Evolutionary conservation across 1,284 basidiomycete genomes (phyloP), one percentile per base, ranked within the genome.

Genomic region (Volvariella surrecta): DNA sequence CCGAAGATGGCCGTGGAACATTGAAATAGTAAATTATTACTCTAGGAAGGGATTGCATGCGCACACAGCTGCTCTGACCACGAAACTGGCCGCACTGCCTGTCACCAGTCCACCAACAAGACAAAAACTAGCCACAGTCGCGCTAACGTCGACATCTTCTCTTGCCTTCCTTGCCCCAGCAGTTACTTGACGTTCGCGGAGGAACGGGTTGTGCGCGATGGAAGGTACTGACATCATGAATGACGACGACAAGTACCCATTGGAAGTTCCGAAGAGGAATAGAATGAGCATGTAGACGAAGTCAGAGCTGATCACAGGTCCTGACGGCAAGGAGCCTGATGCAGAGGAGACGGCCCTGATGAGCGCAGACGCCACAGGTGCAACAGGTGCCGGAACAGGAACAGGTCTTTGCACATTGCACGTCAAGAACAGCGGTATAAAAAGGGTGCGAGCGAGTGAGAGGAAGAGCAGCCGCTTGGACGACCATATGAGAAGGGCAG

Each of bases 121-220:
- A 49, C 75, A 88, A 61, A 91, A 92, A 48, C 75, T 81, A 1
- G 79, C 79, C 7, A 94, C 70, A 0, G 84, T 86, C 3, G 88
- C 89, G 2, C 89, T 89, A 16, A 87, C 71, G 52, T 92, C 89
- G 22, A 90, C 81, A 54, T 93, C 86, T 43, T 86, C 78, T 54
- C 60, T 71, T 8, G 34, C 34, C n/a, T 35, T 35, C 34, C 15
- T 35, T 15, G 34, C 34, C 8, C 34, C 34, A 35, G 34, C 34
- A 16, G 34, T 35, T 6, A 15, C 18, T n/a, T 35, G 34, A 51
- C 72, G 64, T 3, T 79, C 76, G 50, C 71, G 70, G 38, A 89
- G 58, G 41, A 71, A 65, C 10, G 76, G 75, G 54, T 89, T 89
- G 56, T 86, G 82, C 50, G 81, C 72, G 2, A 84, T 57, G 3